Percentiles rank a stretch among this genome's conserved stretches.
phyloP scores from a whole-genome alignment of 1,139 yeast species.

The Taphrina sp. region DNA sequence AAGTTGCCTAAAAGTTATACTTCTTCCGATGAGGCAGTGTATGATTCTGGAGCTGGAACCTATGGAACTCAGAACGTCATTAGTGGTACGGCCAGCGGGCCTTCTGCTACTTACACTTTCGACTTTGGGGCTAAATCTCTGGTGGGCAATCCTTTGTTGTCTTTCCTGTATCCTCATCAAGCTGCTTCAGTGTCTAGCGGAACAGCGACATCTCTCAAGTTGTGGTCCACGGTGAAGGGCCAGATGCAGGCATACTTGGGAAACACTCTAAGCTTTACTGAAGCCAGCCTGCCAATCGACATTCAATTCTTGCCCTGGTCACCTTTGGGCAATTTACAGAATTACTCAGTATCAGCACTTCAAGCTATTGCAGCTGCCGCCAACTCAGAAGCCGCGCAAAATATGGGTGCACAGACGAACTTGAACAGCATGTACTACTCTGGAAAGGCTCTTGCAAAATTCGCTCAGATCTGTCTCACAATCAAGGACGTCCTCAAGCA shows the following conservation, averaged over 20 bases:
- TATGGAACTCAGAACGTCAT: conserved; percentile 51
- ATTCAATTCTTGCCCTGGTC: conserved; percentile 52
- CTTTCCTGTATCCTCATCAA: conserved; percentile 75
- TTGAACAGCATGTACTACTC: conserved; percentile 58
- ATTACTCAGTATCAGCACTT: conserved; percentile 53
- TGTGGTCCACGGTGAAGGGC: conserved; percentile 67
- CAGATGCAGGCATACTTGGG: conserved; percentile 61
- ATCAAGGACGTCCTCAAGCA: conserved; percentile 57
- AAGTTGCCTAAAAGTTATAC: conserved; percentile 48
- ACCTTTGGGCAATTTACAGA: conserved; percentile 43
- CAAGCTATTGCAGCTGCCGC: conserved; percentile 55
- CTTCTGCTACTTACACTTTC: conserved; percentile 54
- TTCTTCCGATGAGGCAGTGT: conserved; percentile 38
- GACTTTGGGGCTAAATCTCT: conserved; percentile 45
- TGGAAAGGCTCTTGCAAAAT: conserved; percentile 74
- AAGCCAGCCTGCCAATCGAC: conserved; percentile 56
- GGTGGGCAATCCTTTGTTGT: conserved; percentile 50
- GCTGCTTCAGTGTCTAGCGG: conserved; percentile 51
- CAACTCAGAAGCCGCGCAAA: conserved; percentile 57
- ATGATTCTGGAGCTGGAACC: conserved; percentile 63
- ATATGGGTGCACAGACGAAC: conserved; percentile 54
- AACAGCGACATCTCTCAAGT: conserved; percentile 47
- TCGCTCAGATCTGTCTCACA: conserved; percentile 66
- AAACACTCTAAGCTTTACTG: conserved; percentile 52
- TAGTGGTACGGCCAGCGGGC: conserved; percentile 46